Conservation (phyloP, 2,329 filamentous ascomycete genomes). For the Penicillium sp. region DNA sequence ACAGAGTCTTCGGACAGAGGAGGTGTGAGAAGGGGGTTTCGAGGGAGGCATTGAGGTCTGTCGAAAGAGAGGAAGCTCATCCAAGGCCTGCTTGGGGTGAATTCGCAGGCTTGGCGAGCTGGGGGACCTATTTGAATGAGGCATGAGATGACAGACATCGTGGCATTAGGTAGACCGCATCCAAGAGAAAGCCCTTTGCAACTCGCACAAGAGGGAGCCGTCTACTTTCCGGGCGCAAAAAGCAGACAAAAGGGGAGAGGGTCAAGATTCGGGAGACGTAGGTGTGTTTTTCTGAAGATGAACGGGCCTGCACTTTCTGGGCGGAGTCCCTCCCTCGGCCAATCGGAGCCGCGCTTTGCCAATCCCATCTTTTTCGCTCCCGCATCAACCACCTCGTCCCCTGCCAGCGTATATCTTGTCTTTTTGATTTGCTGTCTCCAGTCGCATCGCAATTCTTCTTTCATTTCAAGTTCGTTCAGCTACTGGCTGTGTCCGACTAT, state of each 20-base stretch:
- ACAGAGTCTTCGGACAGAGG: constrained; percentile 29
- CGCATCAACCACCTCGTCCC: constrained; percentile 15
- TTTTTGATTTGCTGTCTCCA: neutral
- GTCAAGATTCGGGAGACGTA: constrained; percentile 4
- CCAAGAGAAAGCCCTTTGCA: constrained; percentile 23
- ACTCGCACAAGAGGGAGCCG: constrained; percentile 11
- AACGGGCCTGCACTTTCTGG: constrained; percentile 23
- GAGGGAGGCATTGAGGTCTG: constrained; percentile 30
- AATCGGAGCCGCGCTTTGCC: constrained; percentile 38
- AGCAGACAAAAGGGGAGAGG: constrained; percentile 6
- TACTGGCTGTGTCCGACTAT: constrained; percentile 8
- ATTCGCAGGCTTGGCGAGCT: constrained; percentile 50
- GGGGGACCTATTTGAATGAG: constrained; percentile 56
- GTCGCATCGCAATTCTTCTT: neutral
- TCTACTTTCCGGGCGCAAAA: constrained; percentile 15
- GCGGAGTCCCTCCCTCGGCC: constrained; percentile 34
- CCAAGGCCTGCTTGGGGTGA: constrained; percentile 45
- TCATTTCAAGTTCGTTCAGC: neutral
- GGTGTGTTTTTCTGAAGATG: constrained; percentile 25
- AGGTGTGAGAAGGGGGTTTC: constrained; percentile 23
- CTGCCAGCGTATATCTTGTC: constrained; percentile 4
- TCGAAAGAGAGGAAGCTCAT: constrained; percentile 22
- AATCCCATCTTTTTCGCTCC: constrained; percentile 38
- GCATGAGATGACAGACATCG: constrained; percentile 64
- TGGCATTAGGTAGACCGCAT: constrained; percentile 46